A percentile compares a stretch with the other conserved stretches of the same genome.
Evolutionary conservation across 2,329 filamentous ascomycete species (phyloP).

Genomic region (Bipolaris victoriae): DNA sequence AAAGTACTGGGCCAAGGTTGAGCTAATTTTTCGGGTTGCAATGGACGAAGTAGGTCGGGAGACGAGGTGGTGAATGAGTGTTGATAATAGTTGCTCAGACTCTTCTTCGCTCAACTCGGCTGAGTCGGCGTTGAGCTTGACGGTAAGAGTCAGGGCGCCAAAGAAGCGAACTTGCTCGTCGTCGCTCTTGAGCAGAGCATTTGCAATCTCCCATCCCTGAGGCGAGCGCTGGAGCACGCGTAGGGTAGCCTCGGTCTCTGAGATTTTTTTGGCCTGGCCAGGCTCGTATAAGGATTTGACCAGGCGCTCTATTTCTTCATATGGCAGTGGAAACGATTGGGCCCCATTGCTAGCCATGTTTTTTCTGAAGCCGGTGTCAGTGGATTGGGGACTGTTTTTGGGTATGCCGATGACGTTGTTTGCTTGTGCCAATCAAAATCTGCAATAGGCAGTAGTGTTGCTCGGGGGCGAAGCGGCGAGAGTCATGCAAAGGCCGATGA

Average conservation of each 20-base stretch:
- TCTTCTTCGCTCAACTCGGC: constrained; percentile 42
- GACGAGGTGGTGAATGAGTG: constrained; percentile 45
- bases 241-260: constrained; percentile 72
- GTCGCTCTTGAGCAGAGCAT: constrained; percentile 71
- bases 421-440: constrained; percentile 1
- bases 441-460: neutral
- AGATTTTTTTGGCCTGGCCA: constrained; percentile 53
- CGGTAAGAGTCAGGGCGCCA: constrained; percentile 87
- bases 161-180: constrained; percentile 87
- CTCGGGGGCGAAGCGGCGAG: neutral
- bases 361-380: constrained; percentile 1
- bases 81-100: constrained; percentile 45
- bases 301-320: constrained; percentile 51
- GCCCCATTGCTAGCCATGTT: constrained; percentile 31
- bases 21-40: constrained; percentile 75
- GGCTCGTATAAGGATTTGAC: constrained; percentile 60
- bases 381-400: neutral
- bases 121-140: constrained; percentile 94
- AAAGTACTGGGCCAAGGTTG: constrained; percentile 78
- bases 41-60: constrained; percentile 57
- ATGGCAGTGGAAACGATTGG: constrained; percentile 34
- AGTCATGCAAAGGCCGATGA: neutral
- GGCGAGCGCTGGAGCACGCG: constrained; percentile 79
- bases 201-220: constrained; percentile 84
- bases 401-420: neutral